A percentile compares a stretch with the other conserved stretches of the same genome.
These are phyloP conservation scores for Metarhizium anisopliae DNA, from an alignment of 2,329 filamentous ascomycete species.

Conservation along the genomic window DNA sequence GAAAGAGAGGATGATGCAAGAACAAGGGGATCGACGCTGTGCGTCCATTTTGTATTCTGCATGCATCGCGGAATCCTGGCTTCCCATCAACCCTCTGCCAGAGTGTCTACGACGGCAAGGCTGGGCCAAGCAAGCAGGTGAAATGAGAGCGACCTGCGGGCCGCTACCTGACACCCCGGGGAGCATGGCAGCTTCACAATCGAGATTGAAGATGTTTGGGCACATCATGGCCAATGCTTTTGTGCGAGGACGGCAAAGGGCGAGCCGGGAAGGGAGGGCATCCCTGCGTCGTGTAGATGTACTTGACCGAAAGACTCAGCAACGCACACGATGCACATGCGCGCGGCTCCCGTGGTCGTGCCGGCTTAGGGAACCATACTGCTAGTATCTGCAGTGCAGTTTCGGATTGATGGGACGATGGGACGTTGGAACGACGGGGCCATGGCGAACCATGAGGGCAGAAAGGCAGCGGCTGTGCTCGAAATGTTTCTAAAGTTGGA, in stretches of 20 bases:
- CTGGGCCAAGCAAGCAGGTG: background rate
- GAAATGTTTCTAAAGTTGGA: background rate
- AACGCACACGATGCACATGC: background rate
- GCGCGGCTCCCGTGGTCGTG: background rate
- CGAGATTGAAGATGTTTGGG: background rate
- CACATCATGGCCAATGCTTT: background rate
- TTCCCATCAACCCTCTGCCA: background rate
- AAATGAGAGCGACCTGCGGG: background rate
- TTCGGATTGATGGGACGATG: background rate
- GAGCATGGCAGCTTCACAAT: background rate
- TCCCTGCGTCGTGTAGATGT: background rate
- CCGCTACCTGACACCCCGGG: background rate
- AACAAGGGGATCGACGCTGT: background rate
- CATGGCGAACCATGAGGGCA: no score
- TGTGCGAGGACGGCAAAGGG: background rate
- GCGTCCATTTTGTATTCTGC: slow-evolving; percentile 3
- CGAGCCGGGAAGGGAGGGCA: background rate
- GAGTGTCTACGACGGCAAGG: background rate
- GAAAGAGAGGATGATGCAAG: background rate
- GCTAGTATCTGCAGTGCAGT: background rate
- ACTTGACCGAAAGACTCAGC: no score
- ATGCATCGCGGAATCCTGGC: background rate
- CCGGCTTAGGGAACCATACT: no score
- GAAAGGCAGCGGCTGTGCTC: background rate
- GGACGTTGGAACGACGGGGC: background rate